Evolutionary conservation across 768 basidiomycete species (phyloP), one percentile per base, ranked within the genome.

Genomic region (Leccinum pellstonianum): DNA sequence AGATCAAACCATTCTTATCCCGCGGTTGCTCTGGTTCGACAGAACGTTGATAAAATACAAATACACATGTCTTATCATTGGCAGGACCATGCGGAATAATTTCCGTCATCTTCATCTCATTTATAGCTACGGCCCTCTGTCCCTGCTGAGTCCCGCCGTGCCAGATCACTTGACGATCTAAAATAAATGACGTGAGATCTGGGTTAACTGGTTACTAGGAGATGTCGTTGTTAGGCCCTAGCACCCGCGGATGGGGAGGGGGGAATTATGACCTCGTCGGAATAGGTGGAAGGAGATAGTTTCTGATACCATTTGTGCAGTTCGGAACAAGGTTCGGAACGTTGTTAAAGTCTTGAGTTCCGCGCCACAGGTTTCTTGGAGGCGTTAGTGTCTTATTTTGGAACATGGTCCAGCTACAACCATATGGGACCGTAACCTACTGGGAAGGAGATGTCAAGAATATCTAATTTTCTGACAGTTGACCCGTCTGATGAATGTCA

Each of bases 361-460:
- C 10, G 11, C n/a, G 27, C 4, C 17, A n/a, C n/a, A 15, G 27
- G 27, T 6, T 7, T 29, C 5, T 51, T 29, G n/a, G 17, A n/a
- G 49, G 49, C 35, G 35, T 27, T n/a, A 5, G 41, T 23, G 3
- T 17, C 15, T 23, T 19, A 38, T 53, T 23, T 21, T 14, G 47
- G 19, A 1, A 1, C 19, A 8, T 33, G 29, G 31, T 52, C 33
- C 17, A 35, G 52, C 9, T n/a, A 23, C 6, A 37, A 0, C 35
- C 35, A 37, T 29, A 25, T 38, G 53, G 8, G 53, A 7, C 25
- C 41, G 14, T 25, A n/a, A 2, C 17, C 14, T 46, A 14, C 51
- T 57, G 37, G 55, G 55, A 55, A 60, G 19, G 17, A 55, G 38
- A 55, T 51, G 33, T 54, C 27, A 49, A 23, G 33, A 17, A 43